Percentiles rank a stretch among this genome's conserved stretches.
These are phyloP conservation scores for Calonectria fujianensis DNA, from an alignment of 2,329 filamentous ascomycete genomes.

Conservation along the genomic window DNA sequence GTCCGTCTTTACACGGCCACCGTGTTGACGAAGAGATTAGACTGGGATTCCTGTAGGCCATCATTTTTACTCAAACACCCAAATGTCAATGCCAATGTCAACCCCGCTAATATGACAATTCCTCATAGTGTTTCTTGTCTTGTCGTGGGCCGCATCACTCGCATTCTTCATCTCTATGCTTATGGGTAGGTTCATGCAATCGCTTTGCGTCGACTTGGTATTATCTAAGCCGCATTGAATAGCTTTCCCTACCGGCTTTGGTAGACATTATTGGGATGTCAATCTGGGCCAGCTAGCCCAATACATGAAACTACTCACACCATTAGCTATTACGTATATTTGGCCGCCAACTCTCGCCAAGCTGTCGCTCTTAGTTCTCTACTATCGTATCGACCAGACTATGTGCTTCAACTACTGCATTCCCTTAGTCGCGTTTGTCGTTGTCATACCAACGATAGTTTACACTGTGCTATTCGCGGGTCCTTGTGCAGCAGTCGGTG, in stretches of 20 bases:
- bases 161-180: neutral
- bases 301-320: neutral
- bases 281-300: neutral
- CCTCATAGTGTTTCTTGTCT: neutral
- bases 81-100: neutral
- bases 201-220: neutral
- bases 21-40: neutral
- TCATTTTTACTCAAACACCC: neutral
- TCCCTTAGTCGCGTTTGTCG: neutral
- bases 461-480: neutral
- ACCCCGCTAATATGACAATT: neutral
- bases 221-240: neutral
- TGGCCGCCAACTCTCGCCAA: conserved; percentile 5
- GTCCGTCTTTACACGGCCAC: neutral
- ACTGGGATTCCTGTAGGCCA: conserved; percentile 1
- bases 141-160: neutral
- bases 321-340: conserved; percentile 1
- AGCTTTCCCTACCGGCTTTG: neutral
- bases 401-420: neutral
- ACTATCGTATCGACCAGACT: neutral
- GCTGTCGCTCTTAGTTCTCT: neutral
- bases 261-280: conserved; percentile 10
- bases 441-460: neutral
- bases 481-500: neutral
- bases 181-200: neutral